A percentile compares a stretch with the other conserved stretches of the same genome.
phyloP scores from a whole-genome alignment of 2,329 filamentous ascomycete species.

The Tympanopsis confertula region DNA sequence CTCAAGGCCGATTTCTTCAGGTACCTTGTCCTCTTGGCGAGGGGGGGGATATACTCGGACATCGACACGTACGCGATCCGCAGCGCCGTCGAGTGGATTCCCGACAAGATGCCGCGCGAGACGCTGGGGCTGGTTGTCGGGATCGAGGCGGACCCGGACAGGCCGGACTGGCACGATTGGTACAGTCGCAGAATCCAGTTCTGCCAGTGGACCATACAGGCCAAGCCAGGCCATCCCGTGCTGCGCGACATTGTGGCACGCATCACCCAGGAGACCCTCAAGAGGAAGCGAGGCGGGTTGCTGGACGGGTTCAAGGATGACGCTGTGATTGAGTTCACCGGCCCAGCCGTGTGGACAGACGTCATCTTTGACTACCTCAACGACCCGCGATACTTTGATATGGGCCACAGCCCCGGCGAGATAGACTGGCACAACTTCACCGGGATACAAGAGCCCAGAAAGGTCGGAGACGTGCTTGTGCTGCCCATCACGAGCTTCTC shows the following conservation, averaged over 20 bases:
- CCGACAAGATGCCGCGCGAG: slow-evolving; percentile 62
- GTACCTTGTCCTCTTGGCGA: slow-evolving; percentile 54
- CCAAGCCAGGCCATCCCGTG: slow-evolving; percentile 87
- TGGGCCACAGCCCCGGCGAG: slow-evolving; percentile 55
- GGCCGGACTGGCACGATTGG: slow-evolving; percentile 86
- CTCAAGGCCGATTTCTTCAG: slow-evolving; percentile 72
- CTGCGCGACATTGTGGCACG: slow-evolving; percentile 76
- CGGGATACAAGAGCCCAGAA: slow-evolving; percentile 70
- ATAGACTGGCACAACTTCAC: slow-evolving; percentile 86
- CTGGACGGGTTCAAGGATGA: slow-evolving; percentile 54
- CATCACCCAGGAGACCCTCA: slow-evolving; percentile 73
- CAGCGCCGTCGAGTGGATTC: slow-evolving; percentile 79
- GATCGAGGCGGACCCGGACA: slow-evolving; percentile 91
- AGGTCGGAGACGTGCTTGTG: slow-evolving; percentile 85
- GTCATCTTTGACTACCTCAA: slow-evolving; percentile 87
- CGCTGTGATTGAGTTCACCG: slow-evolving; percentile 85
- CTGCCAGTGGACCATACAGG: slow-evolving; percentile 97
- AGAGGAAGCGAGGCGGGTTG: slow-evolving; percentile 55
- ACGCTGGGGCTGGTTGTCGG: slow-evolving; percentile 79
- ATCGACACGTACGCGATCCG: slow-evolving; percentile 84
- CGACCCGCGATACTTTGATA: slow-evolving; percentile 76
- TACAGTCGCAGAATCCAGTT: slow-evolving; percentile 95
- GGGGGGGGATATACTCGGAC: slow-evolving; percentile 66
- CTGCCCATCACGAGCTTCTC: slow-evolving; percentile 96
- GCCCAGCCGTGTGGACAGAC: slow-evolving; percentile 91